Conservation (phyloP, 2,329 filamentous ascomycete genomes). For the Hypoxylon sp. region DNA sequence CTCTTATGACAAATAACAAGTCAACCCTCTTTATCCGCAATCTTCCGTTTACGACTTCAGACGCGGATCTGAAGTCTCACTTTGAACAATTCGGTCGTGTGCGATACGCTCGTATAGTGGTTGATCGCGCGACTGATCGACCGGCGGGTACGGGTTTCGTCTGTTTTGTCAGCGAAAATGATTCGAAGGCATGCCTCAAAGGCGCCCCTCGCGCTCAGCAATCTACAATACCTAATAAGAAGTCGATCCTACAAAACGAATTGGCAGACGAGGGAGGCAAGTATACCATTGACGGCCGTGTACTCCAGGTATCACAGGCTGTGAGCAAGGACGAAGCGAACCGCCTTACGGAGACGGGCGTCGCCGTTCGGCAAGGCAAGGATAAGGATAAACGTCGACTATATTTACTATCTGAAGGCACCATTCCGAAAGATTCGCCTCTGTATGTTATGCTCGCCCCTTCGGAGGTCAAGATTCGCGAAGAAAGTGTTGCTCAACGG, state of each 20-base stretch:
- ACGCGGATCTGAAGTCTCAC: constrained; percentile 85
- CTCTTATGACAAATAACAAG: constrained; percentile 71
- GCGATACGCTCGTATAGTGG: constrained; percentile 90
- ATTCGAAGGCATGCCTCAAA: constrained; percentile 82
- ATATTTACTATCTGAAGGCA: constrained; percentile 89
- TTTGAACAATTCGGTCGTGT: constrained; percentile 91
- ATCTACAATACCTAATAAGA: constrained; percentile 67
- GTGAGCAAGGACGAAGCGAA: constrained; percentile 86
- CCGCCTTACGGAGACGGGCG: constrained; percentile 79
- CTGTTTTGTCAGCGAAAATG: constrained; percentile 84
- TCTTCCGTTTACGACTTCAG: constrained; percentile 87
- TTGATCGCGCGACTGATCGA: constrained; percentile 86
- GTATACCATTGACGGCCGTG: constrained; percentile 91
- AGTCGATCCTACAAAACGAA: constrained; percentile 90
- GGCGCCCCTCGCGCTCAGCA: constrained; percentile 74
- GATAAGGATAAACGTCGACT: constrained; percentile 92
- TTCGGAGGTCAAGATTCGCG: constrained; percentile 87
- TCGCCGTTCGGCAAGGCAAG: constrained; percentile 70
- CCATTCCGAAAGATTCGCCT: constrained; percentile 80
- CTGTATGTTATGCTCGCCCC: constrained; percentile 82
- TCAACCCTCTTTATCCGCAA: constrained; percentile 94
- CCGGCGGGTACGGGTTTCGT: constrained; percentile 95
- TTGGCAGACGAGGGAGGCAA: constrained; percentile 82
- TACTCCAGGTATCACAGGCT: constrained; percentile 86
- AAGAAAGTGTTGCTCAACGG: constrained; percentile 87